phyloP scores from a whole-genome alignment of 2,329 filamentous ascomycete species.

The Penicillium sp. region DNA sequence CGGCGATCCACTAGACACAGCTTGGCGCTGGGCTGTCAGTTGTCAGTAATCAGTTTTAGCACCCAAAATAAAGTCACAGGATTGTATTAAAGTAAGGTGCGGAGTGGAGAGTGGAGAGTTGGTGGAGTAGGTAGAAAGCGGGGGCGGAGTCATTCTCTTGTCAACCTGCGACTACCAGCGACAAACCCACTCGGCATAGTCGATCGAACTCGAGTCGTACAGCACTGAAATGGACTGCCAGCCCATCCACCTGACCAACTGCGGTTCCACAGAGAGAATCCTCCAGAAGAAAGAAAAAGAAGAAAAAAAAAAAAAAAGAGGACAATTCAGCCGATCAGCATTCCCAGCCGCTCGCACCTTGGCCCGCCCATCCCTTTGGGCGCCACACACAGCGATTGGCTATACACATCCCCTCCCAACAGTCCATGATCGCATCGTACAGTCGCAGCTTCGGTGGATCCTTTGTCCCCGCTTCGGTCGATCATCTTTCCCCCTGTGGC shows the following conservation, averaged over 20 bases:
- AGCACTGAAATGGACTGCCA: background rate
- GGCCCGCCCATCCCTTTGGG: conserved; percentile 22
- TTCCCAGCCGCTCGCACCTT: conserved; percentile 20
- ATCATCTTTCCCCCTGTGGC: conserved; percentile 20
- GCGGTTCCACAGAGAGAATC: background rate
- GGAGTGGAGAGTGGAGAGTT: background rate
- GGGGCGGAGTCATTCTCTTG: background rate
- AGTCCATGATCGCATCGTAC: conserved; percentile 10
- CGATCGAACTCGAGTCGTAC: no score
- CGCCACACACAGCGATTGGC: conserved; percentile 18
- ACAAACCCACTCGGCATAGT: no score
- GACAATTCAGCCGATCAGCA: conserved; percentile 26
- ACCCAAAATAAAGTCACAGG: background rate
- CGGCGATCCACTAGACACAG: background rate
- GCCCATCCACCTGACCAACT: background rate
- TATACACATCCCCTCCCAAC: background rate
- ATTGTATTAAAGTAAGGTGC: background rate
- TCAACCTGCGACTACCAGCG: no score
- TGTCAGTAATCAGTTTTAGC: background rate
- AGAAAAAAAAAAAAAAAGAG: conserved; percentile 5
- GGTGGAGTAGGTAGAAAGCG: background rate
- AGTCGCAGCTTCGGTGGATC: conserved; percentile 7
- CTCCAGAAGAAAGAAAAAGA: conserved; percentile 1
- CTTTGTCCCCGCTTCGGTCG: conserved; percentile 26
- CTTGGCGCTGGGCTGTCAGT: background rate